phyloP scores from a whole-genome alignment of 176 grass and related monocot species.

The Aegilops sharonensis region DNA sequence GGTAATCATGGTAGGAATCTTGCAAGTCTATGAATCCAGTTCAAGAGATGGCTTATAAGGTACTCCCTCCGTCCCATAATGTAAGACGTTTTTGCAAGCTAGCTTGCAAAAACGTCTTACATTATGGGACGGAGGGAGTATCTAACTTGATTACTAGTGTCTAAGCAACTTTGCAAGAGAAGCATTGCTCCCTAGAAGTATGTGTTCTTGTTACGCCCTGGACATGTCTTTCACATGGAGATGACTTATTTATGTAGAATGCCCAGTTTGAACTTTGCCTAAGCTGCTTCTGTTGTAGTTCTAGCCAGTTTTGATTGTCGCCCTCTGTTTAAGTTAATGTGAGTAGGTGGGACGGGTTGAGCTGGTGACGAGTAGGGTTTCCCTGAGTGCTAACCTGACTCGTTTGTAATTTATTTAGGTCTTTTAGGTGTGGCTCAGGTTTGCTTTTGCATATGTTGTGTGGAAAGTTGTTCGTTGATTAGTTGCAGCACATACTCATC shows the following conservation, averaged over 20 bases:
- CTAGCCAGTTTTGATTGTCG: neutral
- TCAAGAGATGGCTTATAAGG: neutral
- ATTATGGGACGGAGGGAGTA: neutral
- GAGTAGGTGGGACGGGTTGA: neutral
- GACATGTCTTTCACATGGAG: neutral
- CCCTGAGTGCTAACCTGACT: neutral
- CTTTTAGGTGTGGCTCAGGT: neutral
- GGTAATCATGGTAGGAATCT: neutral
- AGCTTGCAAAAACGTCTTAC: no score
- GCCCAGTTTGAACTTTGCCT: neutral
- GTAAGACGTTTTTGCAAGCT: no score
- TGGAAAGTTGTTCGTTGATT: neutral
- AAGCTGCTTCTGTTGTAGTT: neutral
- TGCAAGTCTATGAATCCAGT: neutral
- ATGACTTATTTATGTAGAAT: neutral
- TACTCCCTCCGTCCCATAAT: neutral
- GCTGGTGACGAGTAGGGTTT: neutral
- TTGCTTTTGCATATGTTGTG: neutral
- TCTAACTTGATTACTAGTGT: neutral
- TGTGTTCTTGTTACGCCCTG: neutral
- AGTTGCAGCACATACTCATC: neutral
- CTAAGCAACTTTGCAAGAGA: slow-evolving; percentile 11
- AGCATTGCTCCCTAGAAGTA: neutral
- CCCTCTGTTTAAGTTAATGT: neutral
- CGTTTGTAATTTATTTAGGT: neutral